Percentiles rank a stretch among this genome's conserved stretches.
phyloP scores from a whole-genome alignment of 208 protist genomes.

The Lotmaria passim region DNA sequence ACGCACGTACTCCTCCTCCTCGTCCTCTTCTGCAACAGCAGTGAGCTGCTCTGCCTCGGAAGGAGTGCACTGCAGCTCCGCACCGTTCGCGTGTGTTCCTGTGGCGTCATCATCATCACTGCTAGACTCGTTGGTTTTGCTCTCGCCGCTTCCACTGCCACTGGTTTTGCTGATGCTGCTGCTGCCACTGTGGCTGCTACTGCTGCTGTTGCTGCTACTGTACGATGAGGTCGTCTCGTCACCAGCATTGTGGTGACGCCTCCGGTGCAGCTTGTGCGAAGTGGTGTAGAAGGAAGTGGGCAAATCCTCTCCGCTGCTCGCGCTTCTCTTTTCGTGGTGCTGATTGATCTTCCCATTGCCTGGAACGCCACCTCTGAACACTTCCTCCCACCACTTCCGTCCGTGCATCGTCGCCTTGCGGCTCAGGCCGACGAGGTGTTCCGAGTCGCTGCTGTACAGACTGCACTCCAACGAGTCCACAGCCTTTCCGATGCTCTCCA shows the following conservation, averaged over 20 bases:
- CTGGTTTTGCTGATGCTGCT: neutral
- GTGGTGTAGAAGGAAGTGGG: neutral
- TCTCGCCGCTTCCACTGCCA: neutral
- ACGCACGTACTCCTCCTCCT: neutral
- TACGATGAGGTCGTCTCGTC: neutral
- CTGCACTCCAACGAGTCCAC: neutral
- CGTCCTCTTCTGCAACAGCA: neutral
- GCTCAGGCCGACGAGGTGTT: neutral
- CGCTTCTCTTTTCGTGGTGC: too few relatives aligned
- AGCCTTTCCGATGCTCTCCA: too few relatives aligned
- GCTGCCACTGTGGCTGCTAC: neutral
- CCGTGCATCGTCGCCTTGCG: constrained; percentile 14
- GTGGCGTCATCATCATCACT: neutral
- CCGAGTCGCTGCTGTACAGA: neutral
- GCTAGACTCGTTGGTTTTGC: neutral
- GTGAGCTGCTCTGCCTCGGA: neutral
- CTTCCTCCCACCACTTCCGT: neutral
- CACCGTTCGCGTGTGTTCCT: neutral
- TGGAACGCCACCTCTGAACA: neutral
- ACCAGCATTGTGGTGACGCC: neutral
- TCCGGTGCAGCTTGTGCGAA: neutral
- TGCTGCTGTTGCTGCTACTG: neutral
- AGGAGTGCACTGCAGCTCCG: neutral
- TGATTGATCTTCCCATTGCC: neutral
- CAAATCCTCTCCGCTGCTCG: neutral